Conservation (phyloP, 1,139 yeast genomes). For the Scheffersomyces stambukii region DNA sequence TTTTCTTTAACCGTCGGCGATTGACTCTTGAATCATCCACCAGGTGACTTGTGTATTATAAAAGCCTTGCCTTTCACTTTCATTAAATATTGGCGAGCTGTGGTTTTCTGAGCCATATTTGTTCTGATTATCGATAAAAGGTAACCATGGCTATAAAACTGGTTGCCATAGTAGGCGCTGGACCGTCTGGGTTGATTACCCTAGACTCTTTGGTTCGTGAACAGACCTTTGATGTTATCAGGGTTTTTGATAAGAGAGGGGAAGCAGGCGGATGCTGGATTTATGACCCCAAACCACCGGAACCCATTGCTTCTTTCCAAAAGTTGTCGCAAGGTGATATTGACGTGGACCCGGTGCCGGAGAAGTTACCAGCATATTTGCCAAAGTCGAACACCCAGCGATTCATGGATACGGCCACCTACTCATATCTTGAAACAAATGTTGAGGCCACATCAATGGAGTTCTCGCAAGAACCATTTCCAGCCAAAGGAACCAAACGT, state of each 20-base stretch:
- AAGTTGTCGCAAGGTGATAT: slow-evolving; percentile 10
- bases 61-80: too few species aligned
- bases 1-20: too few species aligned
- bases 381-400: slow-evolving; percentile 26
- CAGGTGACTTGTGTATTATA: too few species aligned
- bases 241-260: slow-evolving; percentile 40
- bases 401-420: slow-evolving; percentile 35
- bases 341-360: slow-evolving; percentile 16
- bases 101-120: too few species aligned
- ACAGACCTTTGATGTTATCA: slow-evolving; percentile 36
- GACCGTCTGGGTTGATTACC: slow-evolving; percentile 63
- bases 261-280: slow-evolving; percentile 47
- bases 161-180: slow-evolving; percentile 60
- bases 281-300: slow-evolving; percentile 21
- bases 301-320: slow-evolving; percentile 14
- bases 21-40: too few species aligned
- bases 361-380: slow-evolving; percentile 17
- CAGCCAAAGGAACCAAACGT: slow-evolving; percentile 11
- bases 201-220: slow-evolving; percentile 51
- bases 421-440: slow-evolving; percentile 55
- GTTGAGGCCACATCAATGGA: slow-evolving; percentile 58
- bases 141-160: slow-evolving; percentile 12
- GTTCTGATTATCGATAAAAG: too few species aligned
- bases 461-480: slow-evolving; percentile 45
- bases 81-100: too few species aligned